Conservation (phyloP, 1,139 yeast species). For the Geotrichum siamense region DNA sequence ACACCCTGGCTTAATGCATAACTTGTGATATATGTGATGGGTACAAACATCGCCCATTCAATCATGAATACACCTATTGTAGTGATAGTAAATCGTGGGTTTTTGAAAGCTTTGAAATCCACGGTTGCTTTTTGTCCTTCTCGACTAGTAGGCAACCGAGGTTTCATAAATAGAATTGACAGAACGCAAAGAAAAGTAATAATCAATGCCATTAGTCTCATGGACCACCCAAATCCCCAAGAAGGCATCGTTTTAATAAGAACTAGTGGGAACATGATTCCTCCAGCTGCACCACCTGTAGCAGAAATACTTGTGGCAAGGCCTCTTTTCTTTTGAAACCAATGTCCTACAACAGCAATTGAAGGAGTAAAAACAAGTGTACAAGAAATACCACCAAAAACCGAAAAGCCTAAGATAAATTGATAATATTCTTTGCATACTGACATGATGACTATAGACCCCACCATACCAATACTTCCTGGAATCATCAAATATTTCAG, state of each 20-base stretch:
- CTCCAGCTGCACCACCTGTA: slow-evolving; percentile 58
- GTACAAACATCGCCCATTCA: slow-evolving; percentile 46
- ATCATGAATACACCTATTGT: slow-evolving; percentile 42
- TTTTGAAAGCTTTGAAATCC: slow-evolving; percentile 42
- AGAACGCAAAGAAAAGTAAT: slow-evolving; percentile 34
- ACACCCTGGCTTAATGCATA: slow-evolving; percentile 43
- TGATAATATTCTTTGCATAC: slow-evolving; percentile 49
- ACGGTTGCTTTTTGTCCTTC: slow-evolving; percentile 27
- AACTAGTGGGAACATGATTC: slow-evolving; percentile 51
- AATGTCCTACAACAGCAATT: slow-evolving; percentile 54
- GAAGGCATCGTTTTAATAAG: slow-evolving; percentile 41
- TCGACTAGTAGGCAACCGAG: slow-evolving; percentile 33
- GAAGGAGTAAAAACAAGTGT: slow-evolving; percentile 53
- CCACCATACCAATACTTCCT: slow-evolving; percentile 43
- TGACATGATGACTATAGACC: slow-evolving; percentile 49
- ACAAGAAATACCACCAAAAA: slow-evolving; percentile 52
- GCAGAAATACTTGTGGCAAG: slow-evolving; percentile 52
- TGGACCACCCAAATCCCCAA: slow-evolving; percentile 60
- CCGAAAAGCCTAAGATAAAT: slow-evolving; percentile 51
- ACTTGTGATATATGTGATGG: slow-evolving; percentile 46
- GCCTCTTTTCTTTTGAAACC: slow-evolving; percentile 51
- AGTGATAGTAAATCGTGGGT: slow-evolving; percentile 37
- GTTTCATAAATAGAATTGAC: slow-evolving; percentile 40
- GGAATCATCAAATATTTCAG: slow-evolving; percentile 30
- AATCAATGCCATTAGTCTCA: slow-evolving; percentile 49